Conservation (phyloP, 2,329 filamentous ascomycete species). For the Colletotrichum cereale region DNA sequence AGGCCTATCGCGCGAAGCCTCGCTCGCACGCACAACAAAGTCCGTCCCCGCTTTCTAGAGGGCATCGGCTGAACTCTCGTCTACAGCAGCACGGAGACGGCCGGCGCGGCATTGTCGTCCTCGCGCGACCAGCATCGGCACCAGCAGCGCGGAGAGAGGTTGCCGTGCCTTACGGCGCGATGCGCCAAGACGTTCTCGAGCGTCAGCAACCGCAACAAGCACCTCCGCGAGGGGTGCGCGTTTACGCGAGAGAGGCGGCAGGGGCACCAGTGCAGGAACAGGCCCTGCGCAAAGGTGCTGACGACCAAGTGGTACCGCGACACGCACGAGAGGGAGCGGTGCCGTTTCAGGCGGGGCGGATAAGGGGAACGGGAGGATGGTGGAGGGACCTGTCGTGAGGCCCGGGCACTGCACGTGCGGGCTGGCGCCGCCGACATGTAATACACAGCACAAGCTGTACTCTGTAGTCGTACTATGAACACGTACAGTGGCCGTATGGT, state of each 20-base stretch:
- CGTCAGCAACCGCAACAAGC: conserved; percentile 50
- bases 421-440: too few species aligned
- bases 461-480: background rate
- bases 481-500: background rate
- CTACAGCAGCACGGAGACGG: conserved; percentile 19
- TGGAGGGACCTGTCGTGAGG: too few species aligned
- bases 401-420: background rate
- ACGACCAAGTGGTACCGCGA: conserved; percentile 48
- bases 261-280: conserved; percentile 45
- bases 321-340: conserved; percentile 46
- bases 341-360: conserved; percentile 41
- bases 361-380: background rate
- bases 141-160: conserved; percentile 15
- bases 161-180: conserved; percentile 39
- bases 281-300: conserved; percentile 43
- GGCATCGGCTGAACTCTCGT: background rate
- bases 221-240: conserved; percentile 47
- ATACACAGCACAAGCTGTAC: background rate
- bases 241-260: conserved; percentile 41
- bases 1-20: background rate
- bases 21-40: too few species aligned
- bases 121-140: conserved; percentile 25
- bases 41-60: background rate
- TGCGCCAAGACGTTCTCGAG: conserved; percentile 49
- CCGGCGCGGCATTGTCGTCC: background rate